These are phyloP conservation scores for Penium margaritaceum DNA, from an alignment of 139 green algal genomes.

Conservation along the genomic window DNA sequence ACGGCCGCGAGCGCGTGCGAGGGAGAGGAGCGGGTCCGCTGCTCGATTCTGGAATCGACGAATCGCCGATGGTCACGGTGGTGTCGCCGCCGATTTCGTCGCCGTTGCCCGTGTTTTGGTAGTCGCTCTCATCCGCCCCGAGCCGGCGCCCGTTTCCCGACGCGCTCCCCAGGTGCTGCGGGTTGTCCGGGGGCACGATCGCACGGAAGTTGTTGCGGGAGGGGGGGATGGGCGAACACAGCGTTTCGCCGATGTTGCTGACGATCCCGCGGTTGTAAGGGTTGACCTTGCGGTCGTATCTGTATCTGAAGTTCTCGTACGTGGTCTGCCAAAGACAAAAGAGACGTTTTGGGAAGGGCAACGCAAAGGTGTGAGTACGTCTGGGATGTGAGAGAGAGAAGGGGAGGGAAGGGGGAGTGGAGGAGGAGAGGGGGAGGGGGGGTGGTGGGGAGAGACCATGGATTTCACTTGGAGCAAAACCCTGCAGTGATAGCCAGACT, in stretches of 20 bases:
- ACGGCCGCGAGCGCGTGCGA: not conserved
- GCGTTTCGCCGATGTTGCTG: constrained; percentile 60
- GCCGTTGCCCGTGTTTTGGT: too few relatives aligned
- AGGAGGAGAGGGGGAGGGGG: too few relatives aligned
- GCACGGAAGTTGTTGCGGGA: constrained; percentile 44
- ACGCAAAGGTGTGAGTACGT: not conserved
- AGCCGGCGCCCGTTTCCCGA: too few relatives aligned
- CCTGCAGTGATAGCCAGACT: not conserved
- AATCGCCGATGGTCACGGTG: too few relatives aligned
- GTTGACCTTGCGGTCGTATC: constrained; percentile 55
- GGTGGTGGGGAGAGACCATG: not conserved
- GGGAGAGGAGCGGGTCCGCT: not conserved
- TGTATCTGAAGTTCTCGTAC: constrained; percentile 93
- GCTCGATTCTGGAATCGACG: too few relatives aligned
- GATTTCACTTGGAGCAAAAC: not conserved
- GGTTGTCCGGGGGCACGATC: not conserved
- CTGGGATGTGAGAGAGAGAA: constrained; percentile 36
- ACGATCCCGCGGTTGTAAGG: constrained; percentile 59
- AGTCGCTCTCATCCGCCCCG: too few relatives aligned
- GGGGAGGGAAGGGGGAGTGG: not conserved
- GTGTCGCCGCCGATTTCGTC: too few relatives aligned
- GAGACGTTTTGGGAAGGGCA: constrained; percentile 27
- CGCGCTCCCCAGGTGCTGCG: too few relatives aligned
- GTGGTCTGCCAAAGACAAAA: constrained; percentile 68
- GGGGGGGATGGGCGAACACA: constrained; percentile 30